A percentile compares a stretch with the other conserved stretches of the same genome.
Conservation (phyloP, 2,329 filamentous ascomycete genomes). For the Thelonectria rubi region DNA sequence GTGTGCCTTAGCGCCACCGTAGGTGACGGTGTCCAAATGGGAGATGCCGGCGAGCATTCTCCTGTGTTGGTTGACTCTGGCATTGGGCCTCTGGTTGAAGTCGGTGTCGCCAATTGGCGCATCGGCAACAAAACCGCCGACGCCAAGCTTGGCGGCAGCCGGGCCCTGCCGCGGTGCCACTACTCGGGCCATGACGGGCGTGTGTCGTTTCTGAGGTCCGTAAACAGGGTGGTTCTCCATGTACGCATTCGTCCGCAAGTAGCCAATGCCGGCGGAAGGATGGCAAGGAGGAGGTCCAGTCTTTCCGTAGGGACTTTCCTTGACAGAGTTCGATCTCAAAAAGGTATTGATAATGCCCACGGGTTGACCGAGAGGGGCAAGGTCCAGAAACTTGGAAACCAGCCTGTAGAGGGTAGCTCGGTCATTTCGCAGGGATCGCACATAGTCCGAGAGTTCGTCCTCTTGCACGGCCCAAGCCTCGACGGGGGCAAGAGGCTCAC, state of each 20-base stretch:
- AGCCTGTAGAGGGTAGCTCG: slow-evolving; percentile 60
- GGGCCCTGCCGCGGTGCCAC: slow-evolving; percentile 54
- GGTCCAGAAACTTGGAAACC: slow-evolving; percentile 69
- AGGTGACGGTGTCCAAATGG: slow-evolving; percentile 56
- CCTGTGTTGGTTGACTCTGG: slow-evolving; percentile 32
- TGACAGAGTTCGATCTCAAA: slow-evolving; percentile 38
- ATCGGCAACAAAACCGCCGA: slow-evolving; percentile 63
- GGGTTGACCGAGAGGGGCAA: slow-evolving; percentile 60
- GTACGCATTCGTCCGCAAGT: slow-evolving; percentile 64
- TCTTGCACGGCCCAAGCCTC: slow-evolving; percentile 56
- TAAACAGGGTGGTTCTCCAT: slow-evolving; percentile 69
- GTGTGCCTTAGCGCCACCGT: slow-evolving; percentile 65
- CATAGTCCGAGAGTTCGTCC: slow-evolving; percentile 59
- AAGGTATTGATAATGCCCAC: slow-evolving; percentile 42
- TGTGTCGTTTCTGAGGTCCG: slow-evolving; percentile 62
- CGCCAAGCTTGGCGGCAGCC: slow-evolving; percentile 56
- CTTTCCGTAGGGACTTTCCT: slow-evolving; percentile 57
- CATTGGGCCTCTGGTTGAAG: slow-evolving; percentile 48
- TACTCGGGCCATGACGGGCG: slow-evolving; percentile 61
- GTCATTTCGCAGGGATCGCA: slow-evolving; percentile 63
- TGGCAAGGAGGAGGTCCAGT: slow-evolving; percentile 68
- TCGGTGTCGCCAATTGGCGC: slow-evolving; percentile 53
- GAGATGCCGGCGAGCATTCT: slow-evolving; percentile 48
- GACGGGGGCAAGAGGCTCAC: slow-evolving; percentile 42
- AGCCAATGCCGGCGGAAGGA: slow-evolving; percentile 70